These are phyloP conservation scores for Termitomyces sp. DNA, from an alignment of 768 basidiomycete species.

Conservation along the genomic window DNA sequence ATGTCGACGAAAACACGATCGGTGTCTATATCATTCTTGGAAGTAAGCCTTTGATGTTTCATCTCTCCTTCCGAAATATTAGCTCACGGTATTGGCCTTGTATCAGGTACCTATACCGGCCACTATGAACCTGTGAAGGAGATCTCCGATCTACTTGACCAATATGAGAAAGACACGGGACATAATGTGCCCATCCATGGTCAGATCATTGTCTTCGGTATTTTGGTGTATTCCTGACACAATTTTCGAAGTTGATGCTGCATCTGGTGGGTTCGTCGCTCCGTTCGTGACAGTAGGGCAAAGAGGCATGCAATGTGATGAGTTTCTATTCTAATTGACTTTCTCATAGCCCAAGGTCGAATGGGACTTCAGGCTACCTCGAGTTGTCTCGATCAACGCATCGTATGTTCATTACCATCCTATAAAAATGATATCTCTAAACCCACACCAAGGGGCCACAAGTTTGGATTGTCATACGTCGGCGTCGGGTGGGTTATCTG, in stretches of 20 bases:
- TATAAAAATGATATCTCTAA: background rate
- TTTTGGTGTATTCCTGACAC: constrained; percentile 41
- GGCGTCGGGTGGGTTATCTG: too few species aligned
- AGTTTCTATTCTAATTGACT: constrained; percentile 26
- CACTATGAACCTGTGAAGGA: constrained; percentile 80
- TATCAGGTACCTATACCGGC: constrained; percentile 56
- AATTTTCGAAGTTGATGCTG: constrained; percentile 37
- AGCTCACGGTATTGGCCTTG: background rate
- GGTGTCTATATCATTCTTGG: constrained; percentile 57
- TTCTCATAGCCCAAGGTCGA: constrained; percentile 45
- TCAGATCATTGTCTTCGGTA: constrained; percentile 30
- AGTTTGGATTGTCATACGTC: too few species aligned
- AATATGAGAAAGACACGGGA: constrained; percentile 58
- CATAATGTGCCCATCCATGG: constrained; percentile 67
- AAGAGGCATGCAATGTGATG: constrained; percentile 7
- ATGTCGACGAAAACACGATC: constrained; percentile 73
- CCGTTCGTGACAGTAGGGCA: constrained; percentile 47
- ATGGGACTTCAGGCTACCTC: too few species aligned
- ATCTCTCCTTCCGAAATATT: constrained; percentile 41
- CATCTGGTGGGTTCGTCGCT: constrained; percentile 64
- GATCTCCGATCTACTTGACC: too few species aligned
- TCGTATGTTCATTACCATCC: constrained; percentile 26
- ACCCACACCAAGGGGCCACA: constrained; percentile 49
- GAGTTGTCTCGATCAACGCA: constrained; percentile 64
- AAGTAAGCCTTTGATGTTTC: constrained; percentile 27